phyloP scores from a whole-genome alignment of 2,329 filamentous ascomycete species.

The Daldinia sp. region DNA sequence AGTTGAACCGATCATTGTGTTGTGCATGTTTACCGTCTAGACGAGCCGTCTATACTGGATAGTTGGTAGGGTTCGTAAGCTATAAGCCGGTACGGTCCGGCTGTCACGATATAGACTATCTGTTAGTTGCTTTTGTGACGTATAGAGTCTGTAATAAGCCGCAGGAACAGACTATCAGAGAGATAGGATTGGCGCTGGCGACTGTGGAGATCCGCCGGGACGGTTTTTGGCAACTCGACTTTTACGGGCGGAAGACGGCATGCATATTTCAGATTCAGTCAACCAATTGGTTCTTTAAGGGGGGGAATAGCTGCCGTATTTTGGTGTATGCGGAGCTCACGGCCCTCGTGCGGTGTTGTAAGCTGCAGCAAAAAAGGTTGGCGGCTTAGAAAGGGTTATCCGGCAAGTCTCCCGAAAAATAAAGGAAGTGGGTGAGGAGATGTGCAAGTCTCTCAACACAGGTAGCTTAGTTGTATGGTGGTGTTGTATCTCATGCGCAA shows the following conservation, averaged over 20 bases:
- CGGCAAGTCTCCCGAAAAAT: slow-evolving; percentile 50
- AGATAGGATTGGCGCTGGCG: slow-evolving; percentile 45
- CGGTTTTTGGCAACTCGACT: slow-evolving; percentile 53
- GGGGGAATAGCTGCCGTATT: slow-evolving; percentile 51
- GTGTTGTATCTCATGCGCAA: slow-evolving; percentile 48
- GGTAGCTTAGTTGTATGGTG: slow-evolving; percentile 45
- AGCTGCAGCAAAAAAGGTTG: slow-evolving; percentile 52
- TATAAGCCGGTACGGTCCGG: slow-evolving; percentile 44
- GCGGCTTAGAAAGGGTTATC: slow-evolving; percentile 43
- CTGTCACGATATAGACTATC: slow-evolving; percentile 44
- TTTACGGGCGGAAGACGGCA: slow-evolving; percentile 60
- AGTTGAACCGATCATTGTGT: slow-evolving; percentile 60
- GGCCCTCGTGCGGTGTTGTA: slow-evolving; percentile 52
- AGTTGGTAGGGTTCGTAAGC: slow-evolving; percentile 43
- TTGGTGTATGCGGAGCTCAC: slow-evolving; percentile 52
- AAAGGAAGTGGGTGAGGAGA: slow-evolving; percentile 48
- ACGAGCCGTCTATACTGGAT: slow-evolving; percentile 42
- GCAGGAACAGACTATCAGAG: slow-evolving; percentile 41
- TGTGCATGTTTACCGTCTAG: slow-evolving; percentile 56
- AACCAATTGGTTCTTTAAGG: slow-evolving; percentile 56
- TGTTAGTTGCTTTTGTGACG: slow-evolving; percentile 40
- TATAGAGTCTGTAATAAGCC: slow-evolving; percentile 44
- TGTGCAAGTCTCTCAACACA: slow-evolving; percentile 44
- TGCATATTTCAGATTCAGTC: slow-evolving; percentile 63
- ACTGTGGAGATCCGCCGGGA: slow-evolving; percentile 52